Conservation (phyloP, 176 grass and related monocot genomes). For the Aegilops umbellulata region DNA sequence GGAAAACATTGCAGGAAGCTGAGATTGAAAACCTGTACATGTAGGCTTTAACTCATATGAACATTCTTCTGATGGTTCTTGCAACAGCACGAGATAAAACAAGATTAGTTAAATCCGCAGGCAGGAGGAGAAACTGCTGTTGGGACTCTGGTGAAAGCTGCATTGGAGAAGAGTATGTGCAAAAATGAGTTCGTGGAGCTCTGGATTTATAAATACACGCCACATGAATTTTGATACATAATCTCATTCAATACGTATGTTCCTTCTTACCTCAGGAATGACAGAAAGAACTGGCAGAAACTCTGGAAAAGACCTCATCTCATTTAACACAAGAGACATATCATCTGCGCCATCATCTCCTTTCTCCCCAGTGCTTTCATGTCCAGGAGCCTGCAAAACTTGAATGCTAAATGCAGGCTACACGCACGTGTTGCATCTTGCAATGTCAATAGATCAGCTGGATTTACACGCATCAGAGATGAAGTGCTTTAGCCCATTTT, state of each 20-base stretch:
- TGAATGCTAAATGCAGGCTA: conserved; percentile 13
- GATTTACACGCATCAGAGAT: background rate
- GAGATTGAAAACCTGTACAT: background rate
- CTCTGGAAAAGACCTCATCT: conserved; percentile 69
- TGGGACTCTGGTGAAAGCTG: conserved; percentile 82
- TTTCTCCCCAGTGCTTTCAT: conserved; percentile 37
- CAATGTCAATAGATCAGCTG: background rate
- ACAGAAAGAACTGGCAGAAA: conserved; percentile 60
- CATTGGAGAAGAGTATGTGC: conserved; percentile 6
- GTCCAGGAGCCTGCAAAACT: conserved; percentile 47
- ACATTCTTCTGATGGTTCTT: conserved; percentile 76
- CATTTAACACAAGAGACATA: conserved; percentile 70
- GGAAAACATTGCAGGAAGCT: background rate
- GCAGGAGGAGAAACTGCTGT: conserved; percentile 68
- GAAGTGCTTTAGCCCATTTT: background rate
- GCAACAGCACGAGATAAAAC: conserved; percentile 75
- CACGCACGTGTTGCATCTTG: conserved; percentile 13
- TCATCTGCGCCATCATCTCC: conserved; percentile 40
- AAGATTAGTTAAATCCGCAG: conserved; percentile 67
- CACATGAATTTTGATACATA: background rate
- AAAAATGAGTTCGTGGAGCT: conserved; percentile 19
- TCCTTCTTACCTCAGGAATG: conserved; percentile 66
- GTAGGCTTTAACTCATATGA: conserved; percentile 39
- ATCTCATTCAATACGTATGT: conserved; percentile 1
- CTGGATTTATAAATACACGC: background rate